Evolutionary conservation across 176 grass and related monocot species (phyloP), one percentile per base, ranked within the genome.

Genomic region (Juncus effusus): DNA sequence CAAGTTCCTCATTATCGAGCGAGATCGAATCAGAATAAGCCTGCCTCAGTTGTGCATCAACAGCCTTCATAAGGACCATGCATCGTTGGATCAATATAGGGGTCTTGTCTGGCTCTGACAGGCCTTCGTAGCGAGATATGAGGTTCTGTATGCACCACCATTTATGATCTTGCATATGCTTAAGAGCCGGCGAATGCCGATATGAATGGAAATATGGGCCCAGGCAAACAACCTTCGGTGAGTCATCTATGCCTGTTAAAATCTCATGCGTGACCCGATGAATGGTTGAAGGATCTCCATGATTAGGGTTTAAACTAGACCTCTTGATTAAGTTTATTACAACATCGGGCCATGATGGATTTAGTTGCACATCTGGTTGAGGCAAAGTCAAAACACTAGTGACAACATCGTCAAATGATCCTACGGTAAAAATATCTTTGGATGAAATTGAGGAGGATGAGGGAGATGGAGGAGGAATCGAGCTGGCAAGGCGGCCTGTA

Each of bases 11-110:
- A 40, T 75, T 75, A 42, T 75, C 58, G 10, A 75, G 38, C 11
- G 72, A 75, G 44, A 75, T 75, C 6, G 72, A 75, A 39, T 75
- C 72, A 3, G 72, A 61, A 59, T 75, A 75, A 9, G 72, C 45
- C 50, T 75, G 72, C 54, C 72, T 56, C 36, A 75, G 40, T 59
- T 75, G 72, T 16, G 72, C 59, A 63, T 75, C 72, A 0, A 75
- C 59, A 3, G 72, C 59, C 45, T 75, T 75, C 72, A 64, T 19
- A 19, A 75, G 60, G 45, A 51, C 53, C 4, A 37, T 53, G 40
- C 72, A 75, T 41, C 72, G 44, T 54, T 75, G 72, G 7, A 19
- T 75, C 44, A 75, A 63, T 63, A 75, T 63, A 39, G 45, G 7
- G 8, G 59, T 38, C 42, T 53, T 61, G 28, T 63, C 72, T 14